Base-by-base conservation (phyloP, 352 stramenopile species). In the Phytophthora sojae region DNA sequence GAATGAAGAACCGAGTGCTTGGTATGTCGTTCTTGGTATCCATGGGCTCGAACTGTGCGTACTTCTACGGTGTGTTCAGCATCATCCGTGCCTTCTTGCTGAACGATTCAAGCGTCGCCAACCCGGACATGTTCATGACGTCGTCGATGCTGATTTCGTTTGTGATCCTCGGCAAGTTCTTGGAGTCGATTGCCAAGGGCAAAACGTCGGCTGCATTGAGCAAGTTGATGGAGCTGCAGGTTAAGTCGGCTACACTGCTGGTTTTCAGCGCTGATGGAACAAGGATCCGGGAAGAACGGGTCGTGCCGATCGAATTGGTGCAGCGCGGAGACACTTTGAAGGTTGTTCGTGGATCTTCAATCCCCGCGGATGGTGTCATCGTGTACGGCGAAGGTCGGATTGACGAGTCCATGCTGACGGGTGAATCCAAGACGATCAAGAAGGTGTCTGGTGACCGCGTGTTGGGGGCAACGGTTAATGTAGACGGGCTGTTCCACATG, bases 21-120 rank as follows among this genome's bases (percentile, higher is more conserved):
- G 97, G 97, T 26, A 99, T 99, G 98, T 97, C 97, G 55, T 98
- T 99, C 63, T 80, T 99, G 17, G 95, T 99, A 15, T 97, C 94
- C 0, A 94, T 99, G 81, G 97, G 98, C 26, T 98, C 97, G 19
- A 98, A 96, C 45, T 94, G 97, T 1, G 97, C 97, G 15, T 99
- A 99, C 73, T 88, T 98, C 32, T 99, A 99, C 75, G 97, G 92
- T 0, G 59, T 98, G 4, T 94, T 98, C 52, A 95, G 91, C 35
- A 82, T 98, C 29, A 64, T 94, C 67, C 93, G 81, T 32, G 87
- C 81, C 30, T 80, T 82, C 11, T 79, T 88, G 64, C 83, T 88
- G 35, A 76, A 81, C 29, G 83, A 98, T 51, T 78, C 72, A 65
- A 89, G 80, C 63, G 82, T 97, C 25, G 71, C 83, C 19, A 88